phyloP scores from a whole-genome alignment of 2,329 filamentous ascomycete species.

The Phyllosticta citrichinensis region DNA sequence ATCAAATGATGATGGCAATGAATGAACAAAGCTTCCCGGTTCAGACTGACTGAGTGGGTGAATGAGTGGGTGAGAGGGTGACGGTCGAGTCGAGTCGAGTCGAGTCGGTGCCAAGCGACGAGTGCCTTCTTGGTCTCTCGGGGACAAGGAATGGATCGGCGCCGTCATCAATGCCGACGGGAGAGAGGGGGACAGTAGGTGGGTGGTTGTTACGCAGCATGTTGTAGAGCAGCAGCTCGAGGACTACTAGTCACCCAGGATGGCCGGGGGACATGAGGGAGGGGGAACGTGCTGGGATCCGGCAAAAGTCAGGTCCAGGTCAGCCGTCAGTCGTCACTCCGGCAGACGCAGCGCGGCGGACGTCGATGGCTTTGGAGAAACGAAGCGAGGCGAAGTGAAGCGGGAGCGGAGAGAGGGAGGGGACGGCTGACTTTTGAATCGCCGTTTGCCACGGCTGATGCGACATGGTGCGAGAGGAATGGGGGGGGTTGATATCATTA shows the following conservation, averaged over 20 bases:
- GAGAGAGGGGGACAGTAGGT: neutral
- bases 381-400: neutral
- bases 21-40: too few relatives aligned
- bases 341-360: neutral
- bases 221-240: neutral
- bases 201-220: neutral
- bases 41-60: too few relatives aligned
- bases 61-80: too few relatives aligned
- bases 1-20: too few relatives aligned
- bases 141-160: neutral
- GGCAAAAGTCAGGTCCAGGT: neutral
- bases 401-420: neutral
- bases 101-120: neutral
- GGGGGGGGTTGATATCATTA: too few relatives aligned
- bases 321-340: too few relatives aligned
- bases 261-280: neutral
- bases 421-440: neutral
- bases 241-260: too few relatives aligned
- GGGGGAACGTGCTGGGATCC: neutral
- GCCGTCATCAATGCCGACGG: neutral
- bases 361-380: constrained; percentile 1
- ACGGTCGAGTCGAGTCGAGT: too few relatives aligned
- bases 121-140: neutral
- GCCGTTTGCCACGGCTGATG: constrained; percentile 6
- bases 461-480: neutral